Base-by-base conservation (phyloP, 2,329 filamentous ascomycete genomes). In the Parascedosporium putredinis region DNA sequence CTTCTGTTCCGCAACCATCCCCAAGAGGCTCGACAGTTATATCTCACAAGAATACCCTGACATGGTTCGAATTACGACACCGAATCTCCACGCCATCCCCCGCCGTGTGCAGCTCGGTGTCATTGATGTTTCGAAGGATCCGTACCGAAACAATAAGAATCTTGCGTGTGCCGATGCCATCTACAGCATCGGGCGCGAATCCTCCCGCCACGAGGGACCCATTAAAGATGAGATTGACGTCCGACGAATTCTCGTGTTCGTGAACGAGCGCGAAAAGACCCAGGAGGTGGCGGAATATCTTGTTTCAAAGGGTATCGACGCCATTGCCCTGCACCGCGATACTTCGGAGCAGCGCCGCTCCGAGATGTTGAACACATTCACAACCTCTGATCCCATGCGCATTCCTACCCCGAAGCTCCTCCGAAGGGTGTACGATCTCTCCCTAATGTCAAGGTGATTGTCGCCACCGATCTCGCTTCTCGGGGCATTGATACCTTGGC, bases 1-100 rank as follows among this genome's bases (percentile, higher is more conserved):
- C 44, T 79, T 97, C 55, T 98, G 93, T 72, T 97, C 91, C 3
- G 93, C 93, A 47, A 98, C 93, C 4, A 97, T 98, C 54, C 93
- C 94, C 2, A 81, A 84, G 55, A 87, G 86, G 57, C 78, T 98
- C 16, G 93, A 98, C 69, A 83, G 79, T 56, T 88, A 86, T 64
- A 76, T 98, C n/a, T 79, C 80, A 48, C 79, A 81, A 54, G 83
- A 83, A 55, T 96, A 90, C 64, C 91, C 93, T 0, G 75, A 86
- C 57, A 88, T 95, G 68, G 72, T 75, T 43, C 85, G 93, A 53
- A 82, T 98, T 54, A 91, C 91, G 1, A 98, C 93, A 0, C 93
- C 93, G 0, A 96, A 97, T 61, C 76, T 98, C 1, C 93, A 98
- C 67, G 89, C 93, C 52, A 95, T 98, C 57, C 93, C 93, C 2